phyloP scores from a whole-genome alignment of 192 early-diverging fungal genomes.

The Spinellus fusiger region DNA sequence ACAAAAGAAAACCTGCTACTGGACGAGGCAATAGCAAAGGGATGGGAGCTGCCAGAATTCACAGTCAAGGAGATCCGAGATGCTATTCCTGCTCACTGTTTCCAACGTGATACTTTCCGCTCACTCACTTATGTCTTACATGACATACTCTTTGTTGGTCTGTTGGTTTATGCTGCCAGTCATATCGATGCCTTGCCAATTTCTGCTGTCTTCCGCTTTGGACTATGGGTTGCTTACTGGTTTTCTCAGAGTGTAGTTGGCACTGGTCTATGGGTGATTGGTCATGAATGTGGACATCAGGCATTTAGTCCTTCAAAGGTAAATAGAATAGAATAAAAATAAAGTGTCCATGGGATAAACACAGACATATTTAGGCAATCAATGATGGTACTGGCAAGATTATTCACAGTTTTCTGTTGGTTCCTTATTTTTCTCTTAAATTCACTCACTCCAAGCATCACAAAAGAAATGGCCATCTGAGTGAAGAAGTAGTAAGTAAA shows the following conservation, averaged over 20 bases:
- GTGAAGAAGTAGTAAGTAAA: constrained; percentile 65
- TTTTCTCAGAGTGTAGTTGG: constrained; percentile 71
- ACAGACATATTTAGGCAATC: constrained; percentile 34
- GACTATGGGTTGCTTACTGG: constrained; percentile 80
- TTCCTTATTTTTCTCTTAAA: constrained; percentile 90
- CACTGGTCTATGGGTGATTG: constrained; percentile 85
- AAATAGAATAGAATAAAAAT: background rate
- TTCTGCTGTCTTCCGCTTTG: constrained; percentile 32
- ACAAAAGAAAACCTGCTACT: too few species aligned
- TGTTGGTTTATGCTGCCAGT: constrained; percentile 62
- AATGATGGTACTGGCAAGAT: constrained; percentile 87
- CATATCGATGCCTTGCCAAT: constrained; percentile 57
- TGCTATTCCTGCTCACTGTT: constrained; percentile 86
- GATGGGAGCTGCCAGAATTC: constrained; percentile 58
- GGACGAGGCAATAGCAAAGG: constrained; percentile 30
- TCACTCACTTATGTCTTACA: constrained; percentile 73
- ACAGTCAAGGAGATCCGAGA: constrained; percentile 89
- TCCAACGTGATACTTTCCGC: constrained; percentile 69
- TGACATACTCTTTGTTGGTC: constrained; percentile 64
- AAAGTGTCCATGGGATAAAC: background rate
- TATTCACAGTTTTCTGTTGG: constrained; percentile 83
- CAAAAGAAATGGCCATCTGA: constrained; percentile 82
- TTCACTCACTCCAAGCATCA: constrained; percentile 88
- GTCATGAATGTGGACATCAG: constrained; percentile 91
- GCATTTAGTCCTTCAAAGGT: constrained; percentile 73